A percentile compares a stretch with the other conserved stretches of the same genome.
phyloP scores from a whole-genome alignment of 768 basidiomycete species.

The Termitomyces sp. region DNA sequence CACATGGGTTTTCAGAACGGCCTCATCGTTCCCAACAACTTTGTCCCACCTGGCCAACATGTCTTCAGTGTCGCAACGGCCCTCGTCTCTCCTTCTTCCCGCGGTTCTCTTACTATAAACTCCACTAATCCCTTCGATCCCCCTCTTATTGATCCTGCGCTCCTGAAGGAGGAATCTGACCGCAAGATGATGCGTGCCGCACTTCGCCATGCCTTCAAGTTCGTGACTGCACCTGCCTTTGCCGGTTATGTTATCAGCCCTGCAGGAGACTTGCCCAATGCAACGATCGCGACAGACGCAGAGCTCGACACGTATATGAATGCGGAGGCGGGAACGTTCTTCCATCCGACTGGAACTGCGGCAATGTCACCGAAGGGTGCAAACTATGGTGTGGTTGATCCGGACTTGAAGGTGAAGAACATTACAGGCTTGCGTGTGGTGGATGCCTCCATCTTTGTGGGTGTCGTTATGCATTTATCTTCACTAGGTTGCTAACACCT shows the following conservation, averaged over 20 bases:
- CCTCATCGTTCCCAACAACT: constrained; percentile 12
- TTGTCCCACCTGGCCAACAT: constrained; percentile 17
- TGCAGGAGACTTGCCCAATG: constrained; percentile 10
- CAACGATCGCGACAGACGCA: constrained; percentile 21
- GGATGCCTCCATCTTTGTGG: constrained; percentile 31
- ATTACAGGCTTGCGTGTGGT: constrained; percentile 31
- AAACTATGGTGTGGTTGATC: constrained; percentile 15
- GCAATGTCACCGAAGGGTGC: constrained; percentile 26
- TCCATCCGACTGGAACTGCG: constrained; percentile 30
- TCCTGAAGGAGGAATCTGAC: constrained; percentile 12
- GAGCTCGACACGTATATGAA: constrained; percentile 25
- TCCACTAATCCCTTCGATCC: constrained; percentile 13
- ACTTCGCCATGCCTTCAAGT: constrained; percentile 12
- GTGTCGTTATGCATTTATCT: neutral
- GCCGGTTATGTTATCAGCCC: constrained; percentile 10
- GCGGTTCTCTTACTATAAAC: constrained; percentile 24
- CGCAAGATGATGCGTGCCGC: constrained; percentile 13
- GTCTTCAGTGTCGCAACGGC: constrained; percentile 18
- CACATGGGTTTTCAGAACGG: constrained; percentile 12
- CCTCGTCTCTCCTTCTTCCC: constrained; percentile 24
- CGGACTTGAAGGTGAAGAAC: constrained; percentile 32
- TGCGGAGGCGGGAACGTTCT: constrained; percentile 19
- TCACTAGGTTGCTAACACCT: constrained; percentile 2
- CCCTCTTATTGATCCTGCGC: constrained; percentile 15
- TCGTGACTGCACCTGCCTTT: constrained; percentile 11